Evolutionary conservation across 495 filamentous ascomycete species (phyloP).

Genomic region (Penicillium pancosmium): DNA sequence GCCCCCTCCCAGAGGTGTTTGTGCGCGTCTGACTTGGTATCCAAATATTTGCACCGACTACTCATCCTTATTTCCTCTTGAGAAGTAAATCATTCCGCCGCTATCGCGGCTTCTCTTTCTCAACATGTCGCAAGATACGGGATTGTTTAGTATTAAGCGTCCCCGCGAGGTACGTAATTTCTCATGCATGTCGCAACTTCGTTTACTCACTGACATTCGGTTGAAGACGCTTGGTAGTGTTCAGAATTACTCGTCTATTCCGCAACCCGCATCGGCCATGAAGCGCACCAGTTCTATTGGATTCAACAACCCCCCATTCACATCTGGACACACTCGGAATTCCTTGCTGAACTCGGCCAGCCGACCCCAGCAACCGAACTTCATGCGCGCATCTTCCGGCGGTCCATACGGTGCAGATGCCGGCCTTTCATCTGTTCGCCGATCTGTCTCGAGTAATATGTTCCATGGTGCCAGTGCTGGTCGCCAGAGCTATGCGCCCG

Average conservation of each 20-base stretch:
- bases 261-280: conserved; percentile 90
- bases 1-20: conserved; percentile 15
- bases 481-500: conserved; percentile 72
- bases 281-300: conserved; percentile 89
- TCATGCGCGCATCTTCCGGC: conserved; percentile 80
- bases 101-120: conserved; percentile 34
- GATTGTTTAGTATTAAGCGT: conserved; percentile 72
- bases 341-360: conserved; percentile 86
- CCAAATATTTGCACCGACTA: conserved; percentile 4
- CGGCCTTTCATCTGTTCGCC: conserved; percentile 82
- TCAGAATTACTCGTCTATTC: conserved; percentile 77
- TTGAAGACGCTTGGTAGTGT: conserved; percentile 75
- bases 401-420: conserved; percentile 69
- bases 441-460: conserved; percentile 72
- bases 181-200: conserved; percentile 11
- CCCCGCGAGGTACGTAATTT: conserved; percentile 65
- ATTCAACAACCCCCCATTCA: conserved; percentile 62
- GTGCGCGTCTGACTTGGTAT: conserved; percentile 15
- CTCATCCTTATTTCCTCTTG: neutral
- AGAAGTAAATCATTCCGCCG: conserved; percentile 20
- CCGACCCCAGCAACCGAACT: conserved; percentile 81
- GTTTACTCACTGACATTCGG: conserved; percentile 20
- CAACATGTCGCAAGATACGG: conserved; percentile 76
- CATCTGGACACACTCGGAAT: conserved; percentile 74
- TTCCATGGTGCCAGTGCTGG: conserved; percentile 63